Conservation (phyloP, 179 eudicot genomes). For the Silene noctiflora region DNA sequence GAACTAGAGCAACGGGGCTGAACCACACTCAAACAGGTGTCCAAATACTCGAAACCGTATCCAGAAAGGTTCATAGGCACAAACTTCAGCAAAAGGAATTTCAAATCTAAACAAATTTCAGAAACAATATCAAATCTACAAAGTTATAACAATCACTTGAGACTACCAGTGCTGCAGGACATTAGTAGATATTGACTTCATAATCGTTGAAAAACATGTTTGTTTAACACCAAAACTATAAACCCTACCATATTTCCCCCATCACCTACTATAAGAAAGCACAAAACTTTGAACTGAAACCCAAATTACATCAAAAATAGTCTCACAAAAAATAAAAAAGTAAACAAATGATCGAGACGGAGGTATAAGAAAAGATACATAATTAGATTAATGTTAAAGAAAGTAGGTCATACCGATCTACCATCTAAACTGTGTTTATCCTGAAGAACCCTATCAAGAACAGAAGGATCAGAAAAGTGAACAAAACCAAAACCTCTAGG, state of each 20-base stretch:
- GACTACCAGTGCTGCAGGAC: not conserved
- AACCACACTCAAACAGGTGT: not conserved
- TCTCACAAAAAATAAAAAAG: too few relatives aligned
- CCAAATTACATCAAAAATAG: not conserved
- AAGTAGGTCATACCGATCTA: slow-evolving; percentile 44
- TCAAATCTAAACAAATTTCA: not conserved
- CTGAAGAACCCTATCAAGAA: slow-evolving; percentile 63
- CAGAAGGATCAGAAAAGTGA: slow-evolving; percentile 70
- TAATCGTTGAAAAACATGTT: not conserved
- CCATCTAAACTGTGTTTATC: slow-evolving; percentile 75
- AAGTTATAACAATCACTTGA: not conserved
- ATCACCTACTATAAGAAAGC: not conserved
- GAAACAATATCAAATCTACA: not conserved
- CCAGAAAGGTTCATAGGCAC: too few relatives aligned
- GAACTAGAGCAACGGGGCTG: not conserved
- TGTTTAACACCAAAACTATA: not conserved
- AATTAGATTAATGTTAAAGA: not conserved
- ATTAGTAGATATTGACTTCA: not conserved
- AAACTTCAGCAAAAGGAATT: not conserved
- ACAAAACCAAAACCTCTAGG: slow-evolving; percentile 90
- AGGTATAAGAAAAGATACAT: not conserved
- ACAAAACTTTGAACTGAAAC: not conserved
- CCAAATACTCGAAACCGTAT: not conserved
- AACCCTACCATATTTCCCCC: too few relatives aligned
- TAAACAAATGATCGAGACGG: not conserved